Base-by-base conservation (phyloP, 1,284 basidiomycete genomes). In the Naganishia albida region DNA sequence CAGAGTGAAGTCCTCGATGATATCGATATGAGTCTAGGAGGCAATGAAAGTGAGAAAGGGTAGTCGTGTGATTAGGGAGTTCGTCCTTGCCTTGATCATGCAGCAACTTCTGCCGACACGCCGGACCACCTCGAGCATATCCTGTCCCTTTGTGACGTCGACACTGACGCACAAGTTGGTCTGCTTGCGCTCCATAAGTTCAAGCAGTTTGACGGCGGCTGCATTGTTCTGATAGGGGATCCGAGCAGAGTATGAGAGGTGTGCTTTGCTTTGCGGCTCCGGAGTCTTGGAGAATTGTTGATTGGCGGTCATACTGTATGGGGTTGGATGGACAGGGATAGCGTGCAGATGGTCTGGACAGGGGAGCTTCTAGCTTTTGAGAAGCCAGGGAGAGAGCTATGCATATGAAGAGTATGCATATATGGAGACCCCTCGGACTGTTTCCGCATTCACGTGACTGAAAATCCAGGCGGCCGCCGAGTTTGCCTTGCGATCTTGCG, bases 11-110 rank as follows among this genome's bases (percentile, higher is more conserved):
- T 99, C 93, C 72, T 93, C 88, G 59, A 99, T 84, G 70, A 99
- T 91, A 78, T 99, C 96, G 70, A 98, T 86, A 78, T 99, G 96
- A 0, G 96, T 99, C 94, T 98, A 66, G 7, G 15, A 25, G 30
- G 38, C 20, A 2, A 30, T 46, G 20, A 26, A 43, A 18, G 13
- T 46, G 15, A 44, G 56, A 23, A n/a, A 28, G 12, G 3, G 1
- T 10, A 20, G 13, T 23, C 18, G n/a, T 38, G 1, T 34, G 20
- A 42, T 16, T 49, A 8, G 20, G 28, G 34, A 34, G 10, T 20
- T 4, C 43, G 20, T 15, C 71, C 80, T 70, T 83, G 86, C 93
- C 88, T 99, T 99, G 82, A 99, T 87, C 68, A 97, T 86, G 83
- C 93, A 97, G 70, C 92, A 87, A 72, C 88, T 88, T 7, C 89